Evolutionary conservation across 106 monocot species (phyloP).

Genomic region (Narthecium ossifragum): DNA sequence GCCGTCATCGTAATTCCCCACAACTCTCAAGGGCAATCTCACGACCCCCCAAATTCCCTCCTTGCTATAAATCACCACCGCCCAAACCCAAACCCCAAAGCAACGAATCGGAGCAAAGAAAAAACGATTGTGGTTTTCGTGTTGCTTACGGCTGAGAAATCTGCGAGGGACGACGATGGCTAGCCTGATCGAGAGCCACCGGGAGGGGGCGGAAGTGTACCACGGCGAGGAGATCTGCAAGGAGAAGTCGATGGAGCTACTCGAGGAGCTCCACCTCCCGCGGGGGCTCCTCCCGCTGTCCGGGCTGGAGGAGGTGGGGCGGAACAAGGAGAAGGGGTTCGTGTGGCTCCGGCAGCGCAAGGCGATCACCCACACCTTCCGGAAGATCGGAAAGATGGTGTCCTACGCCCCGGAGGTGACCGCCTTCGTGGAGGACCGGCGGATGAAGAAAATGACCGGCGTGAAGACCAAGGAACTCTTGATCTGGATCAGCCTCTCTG

Average conservation of each 20-base stretch:
- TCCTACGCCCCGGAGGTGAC: slow-evolving; percentile 47
- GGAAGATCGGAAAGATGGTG: slow-evolving; percentile 33
- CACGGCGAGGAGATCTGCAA: slow-evolving; percentile 9
- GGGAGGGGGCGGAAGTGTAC: slow-evolving; percentile 16
- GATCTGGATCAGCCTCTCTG: slow-evolving; percentile 33
- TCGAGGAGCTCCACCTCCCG: slow-evolving; percentile 13
- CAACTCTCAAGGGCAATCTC: too few relatives aligned
- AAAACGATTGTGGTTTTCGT: too few relatives aligned
- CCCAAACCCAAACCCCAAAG: too few relatives aligned
- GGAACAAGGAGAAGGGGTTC: slow-evolving; percentile 6
- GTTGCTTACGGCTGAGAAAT: too few relatives aligned
- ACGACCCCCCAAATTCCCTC: too few relatives aligned
- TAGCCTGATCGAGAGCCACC: slow-evolving; percentile 13
- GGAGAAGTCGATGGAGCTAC: slow-evolving; percentile 12
- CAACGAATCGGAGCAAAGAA: too few relatives aligned
- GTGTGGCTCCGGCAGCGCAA: slow-evolving; percentile 18
- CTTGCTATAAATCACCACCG: too few relatives aligned
- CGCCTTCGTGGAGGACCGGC: slow-evolving; percentile 35
- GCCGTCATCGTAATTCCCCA: too few relatives aligned
- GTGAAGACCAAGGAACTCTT: slow-evolving; percentile 42
- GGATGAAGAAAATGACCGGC: slow-evolving; percentile 28
- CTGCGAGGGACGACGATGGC: too few relatives aligned
- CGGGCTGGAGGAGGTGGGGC: slow-evolving; percentile 7
- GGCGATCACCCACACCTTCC: slow-evolving; percentile 25
- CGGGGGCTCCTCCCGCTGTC: slow-evolving; percentile 7